Base-by-base conservation (phyloP, 2,329 filamentous ascomycete genomes). In the Curvularia verruculosa region DNA sequence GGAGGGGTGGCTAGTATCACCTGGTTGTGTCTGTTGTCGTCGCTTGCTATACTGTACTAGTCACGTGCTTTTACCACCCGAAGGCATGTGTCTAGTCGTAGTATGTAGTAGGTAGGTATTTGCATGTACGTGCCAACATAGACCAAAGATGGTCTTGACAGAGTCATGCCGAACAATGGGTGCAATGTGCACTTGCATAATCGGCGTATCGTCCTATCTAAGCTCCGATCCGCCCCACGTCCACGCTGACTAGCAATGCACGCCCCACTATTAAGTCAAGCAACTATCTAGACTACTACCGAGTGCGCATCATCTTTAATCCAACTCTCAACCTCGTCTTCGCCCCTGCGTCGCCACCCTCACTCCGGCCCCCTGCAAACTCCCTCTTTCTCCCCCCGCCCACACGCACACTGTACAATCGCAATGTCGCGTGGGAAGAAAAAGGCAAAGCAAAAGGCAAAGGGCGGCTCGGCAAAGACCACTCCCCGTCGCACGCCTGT, bases 381-480 rank as follows among this genome's bases (percentile, higher is more conserved):
- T 28, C 36, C 45, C 24, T 24, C 18, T 18, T 18, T 37, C 15
- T 10, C 9, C 44, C 44, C 47, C 34, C 40, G 34, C 40, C 43
- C 48, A 39, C 28, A 31, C 45, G 13, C 31, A 6, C 15, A 43
- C 28, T n/a, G 19, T 39, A 40, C 46, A 18, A 23, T 31, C 40
- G 41, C 53, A 55, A 73, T 73, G 70, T 63, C 56, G 52, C 63
- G 45, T 23, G 54, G 67, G 54, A 73, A 51, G 49, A 37, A 70
- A 48, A 72, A 72, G 59, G 60, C 54, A 41, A 72, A 72, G 60
- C 55, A 40, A 59, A 73, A 72, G 61, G 49, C 49, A 62, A 68
- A 69, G 53, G 56, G 46, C 31, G 58, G 56, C 54, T 60, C 64
- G 28, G 61, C 60, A 18, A 68, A 65, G 56, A 58, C 46, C 56